These are phyloP conservation scores for Leccinum fibrillosum DNA, from an alignment of 768 basidiomycete species.

Conservation along the genomic window DNA sequence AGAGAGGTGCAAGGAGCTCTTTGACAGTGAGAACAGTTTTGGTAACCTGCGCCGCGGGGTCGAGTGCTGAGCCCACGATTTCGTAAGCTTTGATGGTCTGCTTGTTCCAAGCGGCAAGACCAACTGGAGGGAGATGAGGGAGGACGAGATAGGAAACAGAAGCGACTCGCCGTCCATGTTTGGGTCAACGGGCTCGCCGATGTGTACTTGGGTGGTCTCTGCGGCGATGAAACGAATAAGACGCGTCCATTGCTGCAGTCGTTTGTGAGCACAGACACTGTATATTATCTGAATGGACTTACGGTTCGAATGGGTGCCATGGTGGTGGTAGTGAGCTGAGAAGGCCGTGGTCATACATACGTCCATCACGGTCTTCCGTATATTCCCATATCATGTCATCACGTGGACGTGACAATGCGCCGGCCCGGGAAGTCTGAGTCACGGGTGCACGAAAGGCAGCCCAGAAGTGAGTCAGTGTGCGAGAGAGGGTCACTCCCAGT, in stretches of 20 bases:
- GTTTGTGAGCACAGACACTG: neutral
- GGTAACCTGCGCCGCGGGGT: slow-evolving; percentile 63
- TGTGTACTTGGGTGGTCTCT: slow-evolving; percentile 70
- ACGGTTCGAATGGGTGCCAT: slow-evolving; percentile 65
- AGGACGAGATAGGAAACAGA: neutral
- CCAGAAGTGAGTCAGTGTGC: too few species aligned
- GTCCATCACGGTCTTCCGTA: slow-evolving; percentile 4
- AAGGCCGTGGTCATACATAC: neutral
- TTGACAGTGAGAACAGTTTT: slow-evolving; percentile 65
- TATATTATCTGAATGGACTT: slow-evolving; percentile 11
- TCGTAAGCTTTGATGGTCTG: slow-evolving; percentile 64
- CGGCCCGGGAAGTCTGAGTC: too few species aligned
- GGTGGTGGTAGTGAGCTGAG: slow-evolving; percentile 11
- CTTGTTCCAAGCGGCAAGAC: slow-evolving; percentile 50
- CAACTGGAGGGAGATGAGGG: slow-evolving; percentile 43
- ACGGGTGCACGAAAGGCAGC: too few species aligned
- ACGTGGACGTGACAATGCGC: slow-evolving; percentile 21
- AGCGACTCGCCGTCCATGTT: slow-evolving; percentile 53
- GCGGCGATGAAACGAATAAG: slow-evolving; percentile 78
- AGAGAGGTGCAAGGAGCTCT: slow-evolving; percentile 65
- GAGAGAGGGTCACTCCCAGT: too few species aligned
- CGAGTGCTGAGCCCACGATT: slow-evolving; percentile 67
- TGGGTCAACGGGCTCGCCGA: slow-evolving; percentile 73
- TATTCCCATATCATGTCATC: slow-evolving; percentile 22
- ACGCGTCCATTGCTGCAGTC: slow-evolving; percentile 55